phyloP scores from a whole-genome alignment of 2,329 filamentous ascomycete species.

The Pyricularia sp. region DNA sequence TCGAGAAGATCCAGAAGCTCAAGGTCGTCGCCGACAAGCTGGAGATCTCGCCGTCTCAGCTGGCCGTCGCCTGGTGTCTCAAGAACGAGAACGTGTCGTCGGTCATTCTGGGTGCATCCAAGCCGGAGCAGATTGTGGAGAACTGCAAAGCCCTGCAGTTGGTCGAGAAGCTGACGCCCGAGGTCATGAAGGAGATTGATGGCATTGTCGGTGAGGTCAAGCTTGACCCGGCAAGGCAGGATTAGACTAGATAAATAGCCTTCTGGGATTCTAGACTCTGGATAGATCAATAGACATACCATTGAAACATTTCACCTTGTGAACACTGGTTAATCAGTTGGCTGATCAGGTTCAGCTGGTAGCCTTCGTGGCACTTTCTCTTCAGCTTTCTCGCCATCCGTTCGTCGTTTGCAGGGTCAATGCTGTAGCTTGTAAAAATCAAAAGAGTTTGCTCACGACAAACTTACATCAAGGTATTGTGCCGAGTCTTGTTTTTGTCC shows the following conservation, averaged over 20 bases:
- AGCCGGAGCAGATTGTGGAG: constrained; percentile 40
- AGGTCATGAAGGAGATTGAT: constrained; percentile 42
- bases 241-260: constrained; percentile 4
- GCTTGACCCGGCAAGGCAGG: constrained; percentile 17
- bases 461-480: not conserved
- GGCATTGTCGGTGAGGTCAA: constrained; percentile 25
- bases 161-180: constrained; percentile 36
- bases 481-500: not conserved
- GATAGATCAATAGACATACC: not conserved
- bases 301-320: not conserved
- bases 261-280: not conserved
- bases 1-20: constrained; percentile 40
- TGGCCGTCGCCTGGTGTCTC: constrained; percentile 43
- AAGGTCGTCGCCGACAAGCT: constrained; percentile 43
- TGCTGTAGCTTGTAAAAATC: too few relatives aligned
- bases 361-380: too few relatives aligned
- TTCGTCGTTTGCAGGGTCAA: too few relatives aligned
- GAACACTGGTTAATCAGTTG: too few relatives aligned
- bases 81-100: constrained; percentile 44
- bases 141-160: constrained; percentile 37
- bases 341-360: too few relatives aligned
- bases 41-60: constrained; percentile 39
- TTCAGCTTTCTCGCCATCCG: too few relatives aligned
- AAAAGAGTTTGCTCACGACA: too few relatives aligned
- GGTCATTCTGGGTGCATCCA: constrained; percentile 43